Base-by-base conservation (phyloP, 768 basidiomycete species). In the Leccinum broughii region DNA sequence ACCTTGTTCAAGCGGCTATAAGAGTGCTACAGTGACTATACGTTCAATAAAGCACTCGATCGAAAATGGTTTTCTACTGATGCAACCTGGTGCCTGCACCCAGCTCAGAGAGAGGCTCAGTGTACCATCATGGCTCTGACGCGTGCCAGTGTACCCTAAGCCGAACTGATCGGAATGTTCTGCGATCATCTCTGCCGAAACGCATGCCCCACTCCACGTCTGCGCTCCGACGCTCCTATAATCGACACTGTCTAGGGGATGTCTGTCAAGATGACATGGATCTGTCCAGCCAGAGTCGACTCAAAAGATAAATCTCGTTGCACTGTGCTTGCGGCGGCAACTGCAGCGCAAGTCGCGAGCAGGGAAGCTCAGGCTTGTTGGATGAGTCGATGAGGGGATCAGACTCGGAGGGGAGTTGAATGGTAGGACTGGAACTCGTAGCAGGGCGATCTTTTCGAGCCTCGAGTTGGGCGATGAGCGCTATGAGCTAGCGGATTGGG, bases 151-250 rank as follows among this genome's bases (percentile, higher is more conserved):
- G 30, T 15, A 24, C n/a, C 53, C 56, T 5, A 85, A 68, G 9
- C 81, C 82, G 66, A 88, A 92, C 28, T 62, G 62, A 3, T 63
- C 68, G 0, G 92, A 88, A 32, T 78, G 22, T 22, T 85, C 80
- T 3, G 82, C 82, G 44, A 94, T 83, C 74, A 86, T 81, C 68
- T 92, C 88, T 0, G 92, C 84, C 57, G 95, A 79, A 7, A 95
- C 83, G 64, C 88, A 92, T 3, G 91, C 88, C 10, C 88, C 85
- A 3, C 92, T 92, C 93, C 93, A 95, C 0, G 92, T 95, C 75
- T 94, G 92, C 32, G 91, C 86, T 1, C 93, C 93, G n/a, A 93
- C 85, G 56, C 86, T 89, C 15, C 78, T 75, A 62, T 84, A 88
- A 64, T 91, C 88, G 20, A 80, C 75, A 58, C 89, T 86, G 54